phyloP scores from a whole-genome alignment of 2,329 filamentous ascomycete species.

The Fusarium incarnatum region DNA sequence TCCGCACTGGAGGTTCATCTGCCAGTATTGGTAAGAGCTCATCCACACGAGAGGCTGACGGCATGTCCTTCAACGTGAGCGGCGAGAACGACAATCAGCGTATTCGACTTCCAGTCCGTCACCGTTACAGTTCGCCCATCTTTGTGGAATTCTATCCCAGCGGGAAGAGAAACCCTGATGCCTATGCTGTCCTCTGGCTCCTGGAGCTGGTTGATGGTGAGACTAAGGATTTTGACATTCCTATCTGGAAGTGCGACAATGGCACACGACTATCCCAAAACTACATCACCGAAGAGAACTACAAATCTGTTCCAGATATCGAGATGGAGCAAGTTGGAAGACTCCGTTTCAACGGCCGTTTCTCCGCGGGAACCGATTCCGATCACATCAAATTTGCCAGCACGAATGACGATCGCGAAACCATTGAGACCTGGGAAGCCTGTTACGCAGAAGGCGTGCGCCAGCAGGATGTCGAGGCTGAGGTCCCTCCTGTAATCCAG shows the following conservation, averaged over 20 bases:
- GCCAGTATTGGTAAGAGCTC: slow-evolving; percentile 73
- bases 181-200: slow-evolving; percentile 87
- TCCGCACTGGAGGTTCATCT: slow-evolving; percentile 87
- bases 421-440: slow-evolving; percentile 93
- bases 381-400: slow-evolving; percentile 85
- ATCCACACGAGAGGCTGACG: slow-evolving; percentile 71
- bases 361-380: slow-evolving; percentile 90
- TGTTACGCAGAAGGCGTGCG: slow-evolving; percentile 90
- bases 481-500: slow-evolving; percentile 78
- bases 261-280: slow-evolving; percentile 85
- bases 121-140: slow-evolving; percentile 88
- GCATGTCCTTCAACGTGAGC: slow-evolving; percentile 62
- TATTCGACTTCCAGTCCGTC: slow-evolving; percentile 86
- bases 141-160: slow-evolving; percentile 85
- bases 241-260: slow-evolving; percentile 87
- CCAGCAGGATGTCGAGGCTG: slow-evolving; percentile 73
- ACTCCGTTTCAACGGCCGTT: slow-evolving; percentile 81
- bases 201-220: slow-evolving; percentile 86
- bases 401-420: slow-evolving; percentile 91
- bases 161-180: slow-evolving; percentile 76
- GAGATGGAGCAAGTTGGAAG: slow-evolving; percentile 84
- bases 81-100: slow-evolving; percentile 55
- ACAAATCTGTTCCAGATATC: slow-evolving; percentile 75
- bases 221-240: slow-evolving; percentile 82
- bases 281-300: slow-evolving; percentile 87